phyloP scores from a whole-genome alignment of 768 basidiomycete species.

The Inosperma sp. region DNA sequence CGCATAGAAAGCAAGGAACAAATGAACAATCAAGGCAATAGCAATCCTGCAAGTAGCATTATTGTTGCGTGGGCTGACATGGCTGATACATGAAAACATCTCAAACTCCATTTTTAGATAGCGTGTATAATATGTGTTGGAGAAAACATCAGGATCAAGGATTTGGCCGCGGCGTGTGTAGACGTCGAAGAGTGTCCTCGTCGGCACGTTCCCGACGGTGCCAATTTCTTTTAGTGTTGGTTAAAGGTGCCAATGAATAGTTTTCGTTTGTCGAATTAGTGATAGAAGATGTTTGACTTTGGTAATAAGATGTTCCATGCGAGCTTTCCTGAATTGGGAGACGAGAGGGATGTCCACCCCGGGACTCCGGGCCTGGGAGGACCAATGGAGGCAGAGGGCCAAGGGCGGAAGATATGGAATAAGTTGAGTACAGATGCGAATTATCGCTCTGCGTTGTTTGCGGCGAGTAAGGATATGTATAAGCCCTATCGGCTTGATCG shows the following conservation, averaged over 20 bases:
- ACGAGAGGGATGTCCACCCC: conserved; percentile 12
- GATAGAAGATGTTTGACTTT: conserved; percentile 6
- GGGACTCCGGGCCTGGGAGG: no score
- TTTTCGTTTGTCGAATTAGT: no score
- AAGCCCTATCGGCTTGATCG: conserved; percentile 5
- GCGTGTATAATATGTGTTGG: no score
- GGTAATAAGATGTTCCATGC: conserved; percentile 4
- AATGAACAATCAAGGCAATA: no score
- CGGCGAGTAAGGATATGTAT: conserved; percentile 6
- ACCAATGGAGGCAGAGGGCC: no score
- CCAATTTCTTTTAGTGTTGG: conserved; percentile 47
- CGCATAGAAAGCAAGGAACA: no score
- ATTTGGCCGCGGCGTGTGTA: conserved; percentile 23
- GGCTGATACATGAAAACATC: no score
- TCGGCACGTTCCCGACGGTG: conserved; percentile 58
- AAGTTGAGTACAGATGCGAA: no score
- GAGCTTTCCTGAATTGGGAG: conserved; percentile 18
- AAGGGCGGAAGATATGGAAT: no score
- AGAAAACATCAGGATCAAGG: conserved; percentile 12
- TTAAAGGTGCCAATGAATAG: conserved; percentile 47
- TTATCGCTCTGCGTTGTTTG: background rate
- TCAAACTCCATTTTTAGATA: no score
- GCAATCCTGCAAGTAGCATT: no score
- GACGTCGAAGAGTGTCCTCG: conserved; percentile 53
- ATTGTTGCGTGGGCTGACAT: no score